A percentile compares a stretch with the other conserved stretches of the same genome.
Evolutionary conservation across 768 basidiomycete genomes (phyloP).

Genomic region (Amanita polypyramis): DNA sequence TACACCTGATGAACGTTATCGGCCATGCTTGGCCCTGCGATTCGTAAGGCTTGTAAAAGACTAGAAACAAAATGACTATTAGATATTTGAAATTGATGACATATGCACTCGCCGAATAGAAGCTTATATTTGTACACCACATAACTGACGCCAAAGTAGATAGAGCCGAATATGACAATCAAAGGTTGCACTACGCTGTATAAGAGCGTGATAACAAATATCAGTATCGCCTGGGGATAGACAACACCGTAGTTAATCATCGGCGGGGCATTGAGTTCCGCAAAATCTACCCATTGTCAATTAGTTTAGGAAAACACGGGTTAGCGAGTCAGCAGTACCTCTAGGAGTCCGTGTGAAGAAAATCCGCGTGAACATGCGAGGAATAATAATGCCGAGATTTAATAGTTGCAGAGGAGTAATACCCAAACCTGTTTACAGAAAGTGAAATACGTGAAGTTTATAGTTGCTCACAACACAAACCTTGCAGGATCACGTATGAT

Average conservation of each 20-base stretch:
- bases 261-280: slow-evolving; percentile 93
- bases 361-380: slow-evolving; percentile 60
- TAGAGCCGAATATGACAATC: slow-evolving; percentile 88
- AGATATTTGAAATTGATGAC: not conserved
- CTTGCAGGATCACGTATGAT: slow-evolving; percentile 79
- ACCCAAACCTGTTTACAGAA: slow-evolving; percentile 50
- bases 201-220: slow-evolving; percentile 90
- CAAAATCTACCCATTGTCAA: slow-evolving; percentile 59
- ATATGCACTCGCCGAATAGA: slow-evolving; percentile 62
- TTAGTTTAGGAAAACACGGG: not conserved
- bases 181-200: slow-evolving; percentile 96
- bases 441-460: slow-evolving; percentile 4
- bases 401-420: slow-evolving; percentile 95
- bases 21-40: slow-evolving; percentile 98
- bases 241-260: slow-evolving; percentile 98
- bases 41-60: slow-evolving; percentile 98
- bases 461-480: slow-evolving; percentile 20
- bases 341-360: slow-evolving; percentile 85
- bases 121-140: slow-evolving; percentile 98
- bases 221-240: slow-evolving; percentile 92
- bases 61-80: slow-evolving; percentile 25
- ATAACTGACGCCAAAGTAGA: slow-evolving; percentile 95
- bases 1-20: slow-evolving; percentile 83
- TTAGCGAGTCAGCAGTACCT: slow-evolving; percentile 32
- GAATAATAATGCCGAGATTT: slow-evolving; percentile 82